Base-by-base conservation (phyloP, 176 grass and related monocot species). In the Musa itinerans region DNA sequence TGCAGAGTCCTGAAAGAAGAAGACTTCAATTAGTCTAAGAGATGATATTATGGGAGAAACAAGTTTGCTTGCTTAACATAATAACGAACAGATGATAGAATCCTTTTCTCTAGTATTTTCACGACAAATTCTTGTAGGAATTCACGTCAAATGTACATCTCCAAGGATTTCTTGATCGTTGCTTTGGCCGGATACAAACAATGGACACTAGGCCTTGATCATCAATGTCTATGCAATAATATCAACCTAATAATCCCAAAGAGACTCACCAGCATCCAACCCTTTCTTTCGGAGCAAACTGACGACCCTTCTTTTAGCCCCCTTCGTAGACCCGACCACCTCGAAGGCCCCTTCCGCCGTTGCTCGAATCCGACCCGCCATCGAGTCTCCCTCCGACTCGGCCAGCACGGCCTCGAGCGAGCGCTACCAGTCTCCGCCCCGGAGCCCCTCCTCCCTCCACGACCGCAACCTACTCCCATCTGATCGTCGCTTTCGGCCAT, bases 341-440 rank as follows among this genome's bases (percentile, higher is more conserved):
- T 65, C 43, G 52, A 87, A 54, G 21, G 71, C 82, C 68, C 76
- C 82, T 69, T 96, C 92, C n/a, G 72, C 92, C 79, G 84, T 88
- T 26, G 53, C 73, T 19, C 54, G 70, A 66, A 96, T 91, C 16
- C 50, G 29, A 11, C 63, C 19, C 8, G 83, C 83, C 0, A 51
- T 74, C 53, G 16, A 55, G 50, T 91, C 92, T 62, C 72, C 84
- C 16, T 22, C 50, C 64, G 82, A 73, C 34, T 85, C 81, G 3
- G 0, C 3, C 29, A 34, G 29, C 29, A 34, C 0, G 29, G 29
- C 3, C 29, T 34, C 29, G 29, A 34, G 29, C 29, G 29, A 5
- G 29, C 29, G 3, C 3, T 3, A 34, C 29, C 3, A 34, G 3
- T 34, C 29, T 34, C 4, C 29, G 29, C 3, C 29, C 3, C 29